These are phyloP conservation scores for Globomyces pollinis-pini DNA, from an alignment of 192 early-diverging fungal species.

Conservation along the genomic window DNA sequence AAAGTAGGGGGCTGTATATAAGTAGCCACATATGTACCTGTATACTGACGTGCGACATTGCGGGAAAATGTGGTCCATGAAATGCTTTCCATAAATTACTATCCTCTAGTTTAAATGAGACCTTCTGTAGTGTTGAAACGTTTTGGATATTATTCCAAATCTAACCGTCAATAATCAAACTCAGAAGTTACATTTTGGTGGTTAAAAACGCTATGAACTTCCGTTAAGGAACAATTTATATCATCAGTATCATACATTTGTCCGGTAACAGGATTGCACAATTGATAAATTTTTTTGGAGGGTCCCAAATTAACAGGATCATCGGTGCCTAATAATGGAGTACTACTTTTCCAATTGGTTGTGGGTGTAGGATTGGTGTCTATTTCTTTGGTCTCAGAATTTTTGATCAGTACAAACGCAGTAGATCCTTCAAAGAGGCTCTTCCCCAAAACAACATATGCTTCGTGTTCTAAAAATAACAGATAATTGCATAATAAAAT, in stretches of 20 bases:
- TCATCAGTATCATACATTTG: constrained; percentile 23
- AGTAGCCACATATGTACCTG: background rate
- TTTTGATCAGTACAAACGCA: constrained; percentile 28
- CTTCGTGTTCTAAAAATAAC: constrained; percentile 11
- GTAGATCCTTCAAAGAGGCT: constrained; percentile 35
- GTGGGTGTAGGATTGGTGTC: background rate
- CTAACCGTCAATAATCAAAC: too few relatives aligned
- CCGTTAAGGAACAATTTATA: constrained; percentile 28
- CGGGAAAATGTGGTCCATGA: constrained; percentile 12
- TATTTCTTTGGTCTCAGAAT: background rate
- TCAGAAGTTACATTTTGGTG: constrained; percentile 33
- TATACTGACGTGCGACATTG: background rate
- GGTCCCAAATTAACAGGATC: background rate
- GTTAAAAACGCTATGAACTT: constrained; percentile 41
- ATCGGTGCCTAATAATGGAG: background rate
- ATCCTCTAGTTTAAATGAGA: constrained; percentile 30
- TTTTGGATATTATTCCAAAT: constrained; percentile 47
- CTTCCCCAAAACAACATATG: constrained; percentile 37
- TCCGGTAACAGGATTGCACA: constrained; percentile 43
- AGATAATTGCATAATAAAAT: constrained; percentile 48
- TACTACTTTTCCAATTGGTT: background rate
- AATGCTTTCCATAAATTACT: constrained; percentile 27
- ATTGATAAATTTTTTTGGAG: constrained; percentile 8
- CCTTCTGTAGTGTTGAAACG: constrained; percentile 23
- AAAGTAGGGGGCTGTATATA: constrained; percentile 24